Evolutionary conservation across 2,329 filamentous ascomycete species (phyloP).

Genomic region (Colletotrichum musae): DNA sequence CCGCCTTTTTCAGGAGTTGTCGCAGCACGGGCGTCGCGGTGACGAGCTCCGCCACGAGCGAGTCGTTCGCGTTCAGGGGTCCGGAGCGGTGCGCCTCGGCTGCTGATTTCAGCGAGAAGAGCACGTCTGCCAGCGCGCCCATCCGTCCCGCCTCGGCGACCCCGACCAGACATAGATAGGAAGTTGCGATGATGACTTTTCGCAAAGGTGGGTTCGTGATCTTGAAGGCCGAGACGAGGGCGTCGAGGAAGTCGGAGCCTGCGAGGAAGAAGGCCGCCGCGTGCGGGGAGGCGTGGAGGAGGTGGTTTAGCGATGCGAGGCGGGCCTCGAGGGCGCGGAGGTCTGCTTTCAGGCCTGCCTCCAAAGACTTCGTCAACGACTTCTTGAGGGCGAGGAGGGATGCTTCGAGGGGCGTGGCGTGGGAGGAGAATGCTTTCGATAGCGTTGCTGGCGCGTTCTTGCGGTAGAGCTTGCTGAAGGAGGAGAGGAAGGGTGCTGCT

Average conservation of each 20-base stretch:
- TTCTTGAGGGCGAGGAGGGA: conserved; percentile 74
- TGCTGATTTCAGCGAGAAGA: conserved; percentile 83
- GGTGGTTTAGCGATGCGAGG: conserved; percentile 72
- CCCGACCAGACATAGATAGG: conserved; percentile 82
- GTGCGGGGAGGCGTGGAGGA: conserved; percentile 73
- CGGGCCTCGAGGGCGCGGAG: conserved; percentile 68
- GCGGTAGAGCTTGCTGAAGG: conserved; percentile 77
- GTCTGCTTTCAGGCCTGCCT: conserved; percentile 70
- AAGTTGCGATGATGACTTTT: conserved; percentile 78
- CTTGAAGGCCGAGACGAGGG: conserved; percentile 76
- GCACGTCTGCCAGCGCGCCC: conserved; percentile 83
- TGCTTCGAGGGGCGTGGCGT: conserved; percentile 64
- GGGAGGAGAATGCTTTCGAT: conserved; percentile 65
- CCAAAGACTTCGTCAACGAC: conserved; percentile 73
- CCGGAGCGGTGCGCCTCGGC: conserved; percentile 75
- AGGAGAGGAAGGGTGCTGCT: conserved; percentile 77
- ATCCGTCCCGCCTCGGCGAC: conserved; percentile 79
- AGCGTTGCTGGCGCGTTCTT: conserved; percentile 72
- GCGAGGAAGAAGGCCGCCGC: conserved; percentile 78
- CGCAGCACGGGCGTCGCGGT: conserved; percentile 83
- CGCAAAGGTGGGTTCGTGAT: conserved; percentile 75
- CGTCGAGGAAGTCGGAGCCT: conserved; percentile 90
- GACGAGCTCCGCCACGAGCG: conserved; percentile 85
- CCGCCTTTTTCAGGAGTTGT: conserved; percentile 70
- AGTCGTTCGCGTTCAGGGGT: conserved; percentile 72